Evolutionary conservation across 257 asterid species (phyloP), one percentile per base, ranked within the genome.

Genomic region (Cordia subcordata): DNA sequence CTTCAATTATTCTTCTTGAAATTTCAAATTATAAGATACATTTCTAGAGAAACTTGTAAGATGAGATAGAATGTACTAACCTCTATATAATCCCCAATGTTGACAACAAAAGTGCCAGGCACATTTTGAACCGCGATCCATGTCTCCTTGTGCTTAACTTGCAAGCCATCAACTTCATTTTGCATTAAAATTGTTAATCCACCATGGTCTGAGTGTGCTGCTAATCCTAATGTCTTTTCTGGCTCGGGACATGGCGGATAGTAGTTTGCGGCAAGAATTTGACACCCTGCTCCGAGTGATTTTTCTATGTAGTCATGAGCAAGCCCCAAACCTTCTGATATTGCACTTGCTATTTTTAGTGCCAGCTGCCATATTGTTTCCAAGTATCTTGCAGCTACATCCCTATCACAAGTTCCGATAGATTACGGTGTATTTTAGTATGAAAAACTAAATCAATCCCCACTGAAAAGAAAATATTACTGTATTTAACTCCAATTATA

Each of bases 191-290:
- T 70, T 11, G 94, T 73, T 40, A 85, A 75, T 16, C 63, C 84
- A 22, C 86, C 85, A 55, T 82, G 94, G 17, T 85, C 94, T 0
- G 93, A 84, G 66, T 85, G 94, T 5, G 74, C 72, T 5, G 85
- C 85, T 0, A 81, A 60, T 16, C 94, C 89, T 5, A 82, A 49
- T 13, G 94, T 79, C 44, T 75, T 75, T 16, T 82, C 50, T 13
- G 94, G 86, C 78, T 85, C 81, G 1, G 94, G 89, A 62, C 94
- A 82, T 20, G 81, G 75, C 17, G 89, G 94, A 55, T 82, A 85
- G 55, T 55, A 77, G 54, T 82, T 84, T 0, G 78, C 65, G 5
- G 85, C 89, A 32, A 75, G 63, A 15, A 84, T 69, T 52, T 82
- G 89, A 53, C 44, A 50, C 4, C 86, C 86, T 22, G 66, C 68